Conservation (phyloP, 2,329 filamentous ascomycete genomes). For the Magnaporthiopsis poae region DNA sequence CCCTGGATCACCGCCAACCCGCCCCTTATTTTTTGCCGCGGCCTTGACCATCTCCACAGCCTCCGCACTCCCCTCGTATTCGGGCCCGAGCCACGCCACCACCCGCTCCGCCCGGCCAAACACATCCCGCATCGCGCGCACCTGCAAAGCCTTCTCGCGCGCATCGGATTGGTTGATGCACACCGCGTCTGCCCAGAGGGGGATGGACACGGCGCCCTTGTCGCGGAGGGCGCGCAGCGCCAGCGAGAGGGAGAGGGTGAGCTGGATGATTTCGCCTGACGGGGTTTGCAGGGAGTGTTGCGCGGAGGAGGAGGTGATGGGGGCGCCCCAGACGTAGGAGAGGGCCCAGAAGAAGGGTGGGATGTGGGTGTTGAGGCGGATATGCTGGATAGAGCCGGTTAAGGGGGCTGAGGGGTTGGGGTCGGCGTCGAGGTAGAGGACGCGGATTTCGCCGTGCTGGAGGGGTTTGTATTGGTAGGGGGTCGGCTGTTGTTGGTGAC, state of each 20-base stretch:
- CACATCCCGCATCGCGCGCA: background rate
- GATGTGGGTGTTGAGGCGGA: background rate
- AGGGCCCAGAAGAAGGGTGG: background rate
- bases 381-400: background rate
- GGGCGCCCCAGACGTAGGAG: conserved; percentile 1
- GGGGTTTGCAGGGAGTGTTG: no score
- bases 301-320: no score
- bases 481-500: background rate
- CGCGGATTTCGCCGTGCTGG: background rate
- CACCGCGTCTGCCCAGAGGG: background rate
- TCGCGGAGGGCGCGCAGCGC: background rate
- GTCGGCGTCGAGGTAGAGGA: background rate
- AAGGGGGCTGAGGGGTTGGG: no score
- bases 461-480: conserved; percentile 1
- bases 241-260: background rate
- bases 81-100: background rate
- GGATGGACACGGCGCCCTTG: background rate
- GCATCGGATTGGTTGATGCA: conserved; percentile 5
- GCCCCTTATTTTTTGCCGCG: no score
- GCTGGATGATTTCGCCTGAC: background rate
- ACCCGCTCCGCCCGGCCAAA: background rate
- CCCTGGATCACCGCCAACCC: no score
- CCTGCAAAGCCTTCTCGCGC: background rate
- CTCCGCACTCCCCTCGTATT: background rate
- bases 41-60: background rate